Conservation (phyloP, 2,329 filamentous ascomycete species). For the Remersonia thermophila region DNA sequence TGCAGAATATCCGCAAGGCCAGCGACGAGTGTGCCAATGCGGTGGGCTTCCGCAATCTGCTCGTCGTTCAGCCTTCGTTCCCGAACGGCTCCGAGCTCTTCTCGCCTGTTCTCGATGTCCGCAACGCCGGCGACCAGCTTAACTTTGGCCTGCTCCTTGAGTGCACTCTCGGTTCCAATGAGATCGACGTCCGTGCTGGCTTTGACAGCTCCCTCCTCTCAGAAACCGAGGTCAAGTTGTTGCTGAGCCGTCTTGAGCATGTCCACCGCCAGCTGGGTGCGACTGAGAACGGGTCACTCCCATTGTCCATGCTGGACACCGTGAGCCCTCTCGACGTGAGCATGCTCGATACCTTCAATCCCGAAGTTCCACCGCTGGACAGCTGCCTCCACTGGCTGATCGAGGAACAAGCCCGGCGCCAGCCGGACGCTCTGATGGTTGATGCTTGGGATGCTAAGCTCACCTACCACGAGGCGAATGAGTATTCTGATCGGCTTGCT, state of each 20-base stretch:
- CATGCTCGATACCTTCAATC: slow-evolving; percentile 5
- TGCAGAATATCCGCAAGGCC: slow-evolving; percentile 2
- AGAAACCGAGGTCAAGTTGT: neutral
- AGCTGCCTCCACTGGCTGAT: slow-evolving; percentile 35
- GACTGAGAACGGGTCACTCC: neutral
- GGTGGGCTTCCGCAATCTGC: slow-evolving; percentile 1
- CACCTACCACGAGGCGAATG: slow-evolving; percentile 32
- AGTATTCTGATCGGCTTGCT: slow-evolving; percentile 29
- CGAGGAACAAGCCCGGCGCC: slow-evolving; percentile 22
- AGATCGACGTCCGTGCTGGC: neutral
- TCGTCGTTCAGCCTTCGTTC: neutral
- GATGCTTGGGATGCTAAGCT: slow-evolving; percentile 36
- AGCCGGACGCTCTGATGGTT: slow-evolving; percentile 29
- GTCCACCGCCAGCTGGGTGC: slow-evolving; percentile 1
- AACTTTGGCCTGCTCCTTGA: slow-evolving; percentile 2
- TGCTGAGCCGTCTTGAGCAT: slow-evolving; percentile 16
- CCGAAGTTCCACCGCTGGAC: slow-evolving; percentile 19
- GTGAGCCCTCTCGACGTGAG: neutral
- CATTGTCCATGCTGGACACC: neutral
- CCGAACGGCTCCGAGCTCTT: neutral
- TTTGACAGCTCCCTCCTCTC: slow-evolving; percentile 1
- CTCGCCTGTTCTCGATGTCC: neutral
- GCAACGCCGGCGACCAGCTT: slow-evolving; percentile 1
- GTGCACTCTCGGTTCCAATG: neutral
- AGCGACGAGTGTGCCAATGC: slow-evolving; percentile 1